Evolutionary conservation across 768 basidiomycete species (phyloP).

Genomic region (Lyophyllum shimeji): DNA sequence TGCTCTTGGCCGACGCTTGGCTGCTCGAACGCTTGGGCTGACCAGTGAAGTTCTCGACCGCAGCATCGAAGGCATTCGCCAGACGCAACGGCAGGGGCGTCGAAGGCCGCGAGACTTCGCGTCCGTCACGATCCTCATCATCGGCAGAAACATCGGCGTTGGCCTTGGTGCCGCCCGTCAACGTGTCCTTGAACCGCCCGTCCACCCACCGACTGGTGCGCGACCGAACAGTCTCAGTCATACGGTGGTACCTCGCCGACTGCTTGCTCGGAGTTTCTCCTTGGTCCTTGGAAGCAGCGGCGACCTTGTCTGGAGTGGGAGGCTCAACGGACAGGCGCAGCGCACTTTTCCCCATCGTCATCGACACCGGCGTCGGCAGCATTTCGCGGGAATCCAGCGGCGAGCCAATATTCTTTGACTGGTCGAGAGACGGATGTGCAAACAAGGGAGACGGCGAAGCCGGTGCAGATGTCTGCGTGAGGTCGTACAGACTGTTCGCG

Average conservation of each 20-base stretch:
- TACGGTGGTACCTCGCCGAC: conserved; percentile 35
- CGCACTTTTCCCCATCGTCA: conserved; percentile 16
- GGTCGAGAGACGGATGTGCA: conserved; percentile 9
- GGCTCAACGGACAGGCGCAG: conserved; percentile 42
- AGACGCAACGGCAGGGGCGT: conserved; percentile 39
- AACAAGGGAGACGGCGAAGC: conserved; percentile 29
- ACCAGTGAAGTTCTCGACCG: conserved; percentile 39
- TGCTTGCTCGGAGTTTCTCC: conserved; percentile 15
- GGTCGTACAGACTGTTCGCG: conserved; percentile 54
- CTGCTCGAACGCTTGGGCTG: not conserved
- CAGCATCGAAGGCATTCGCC: conserved; percentile 42
- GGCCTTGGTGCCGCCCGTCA: conserved; percentile 12
- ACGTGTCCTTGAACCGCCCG: conserved; percentile 44
- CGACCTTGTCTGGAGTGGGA: conserved; percentile 35
- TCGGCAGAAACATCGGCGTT: conserved; percentile 5
- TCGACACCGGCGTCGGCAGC: conserved; percentile 12
- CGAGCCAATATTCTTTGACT: conserved; percentile 11
- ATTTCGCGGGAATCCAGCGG: conserved; percentile 11
- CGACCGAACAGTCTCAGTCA: conserved; percentile 53
- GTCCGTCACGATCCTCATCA: not conserved
- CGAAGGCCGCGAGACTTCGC: conserved; percentile 11
- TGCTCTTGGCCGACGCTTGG: conserved; percentile 5
- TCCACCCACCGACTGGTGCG: conserved; percentile 62
- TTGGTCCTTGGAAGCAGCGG: conserved; percentile 8
- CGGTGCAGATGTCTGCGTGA: conserved; percentile 44